Conservation (phyloP, 441 rosid species). For the Capsella rubella region DNA sequence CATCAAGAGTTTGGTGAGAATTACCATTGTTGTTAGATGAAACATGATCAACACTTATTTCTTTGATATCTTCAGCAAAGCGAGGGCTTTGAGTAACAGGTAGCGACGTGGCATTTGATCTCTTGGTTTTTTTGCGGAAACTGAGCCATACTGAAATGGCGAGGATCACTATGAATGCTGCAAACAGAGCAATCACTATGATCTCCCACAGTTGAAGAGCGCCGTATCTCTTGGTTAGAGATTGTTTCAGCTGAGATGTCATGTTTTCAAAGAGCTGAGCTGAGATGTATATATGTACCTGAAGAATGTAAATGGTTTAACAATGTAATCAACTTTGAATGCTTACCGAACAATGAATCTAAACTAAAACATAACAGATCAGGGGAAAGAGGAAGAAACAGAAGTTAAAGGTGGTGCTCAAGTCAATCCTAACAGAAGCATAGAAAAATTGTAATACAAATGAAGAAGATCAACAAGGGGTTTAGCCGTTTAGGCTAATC, state of each 20-base stretch:
- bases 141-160: constrained; percentile 75
- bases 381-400: neutral
- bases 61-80: constrained; percentile 73
- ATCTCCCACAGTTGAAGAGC: constrained; percentile 80
- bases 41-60: constrained; percentile 68
- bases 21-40: constrained; percentile 54
- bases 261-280: constrained; percentile 38
- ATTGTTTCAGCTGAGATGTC: constrained; percentile 69
- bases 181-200: constrained; percentile 66
- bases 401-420: constrained; percentile 14
- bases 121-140: constrained; percentile 72
- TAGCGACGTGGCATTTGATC: constrained; percentile 44
- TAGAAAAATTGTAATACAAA: neutral
- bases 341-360: neutral
- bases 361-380: constrained; percentile 15
- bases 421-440: constrained; percentile 5
- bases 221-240: constrained; percentile 63
- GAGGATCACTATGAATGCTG: constrained; percentile 65
- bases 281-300: constrained; percentile 41
- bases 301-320: constrained; percentile 33
- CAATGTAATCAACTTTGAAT: constrained; percentile 21
- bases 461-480: neutral
- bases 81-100: constrained; percentile 55
- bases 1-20: constrained; percentile 48
- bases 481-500: constrained; percentile 9